A percentile compares a stretch with the other conserved stretches of the same genome.
These are phyloP conservation scores for Apodospora peruviana DNA, from an alignment of 495 filamentous ascomycete genomes.

Conservation along the genomic window DNA sequence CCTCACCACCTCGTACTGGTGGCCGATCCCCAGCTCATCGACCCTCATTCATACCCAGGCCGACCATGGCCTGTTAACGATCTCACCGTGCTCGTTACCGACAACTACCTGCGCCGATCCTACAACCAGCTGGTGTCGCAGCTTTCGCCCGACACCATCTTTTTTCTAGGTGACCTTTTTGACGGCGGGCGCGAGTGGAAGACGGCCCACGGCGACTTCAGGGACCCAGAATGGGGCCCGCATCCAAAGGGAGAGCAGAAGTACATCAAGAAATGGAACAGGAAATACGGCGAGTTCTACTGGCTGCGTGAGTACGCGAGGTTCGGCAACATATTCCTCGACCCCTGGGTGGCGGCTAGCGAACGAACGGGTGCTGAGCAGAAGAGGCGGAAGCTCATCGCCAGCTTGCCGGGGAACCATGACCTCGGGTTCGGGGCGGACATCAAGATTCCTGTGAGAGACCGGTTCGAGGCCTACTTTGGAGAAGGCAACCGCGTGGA, in stretches of 20 bases:
- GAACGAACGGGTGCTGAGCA: slow-evolving; percentile 28
- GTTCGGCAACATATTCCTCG: slow-evolving; percentile 73
- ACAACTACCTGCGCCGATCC: slow-evolving; percentile 78
- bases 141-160: slow-evolving; percentile 71
- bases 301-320: slow-evolving; percentile 80
- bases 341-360: slow-evolving; percentile 50
- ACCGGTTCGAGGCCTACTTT: slow-evolving; percentile 83
- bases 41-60: slow-evolving; percentile 93
- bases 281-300: slow-evolving; percentile 64
- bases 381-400: slow-evolving; percentile 61
- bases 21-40: slow-evolving; percentile 95
- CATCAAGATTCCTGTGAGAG: slow-evolving; percentile 69
- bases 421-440: slow-evolving; percentile 90
- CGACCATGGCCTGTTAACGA: slow-evolving; percentile 83
- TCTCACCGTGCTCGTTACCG: slow-evolving; percentile 75
- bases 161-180: slow-evolving; percentile 94
- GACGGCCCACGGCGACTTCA: slow-evolving; percentile 50
- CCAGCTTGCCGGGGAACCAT: slow-evolving; percentile 88
- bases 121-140: slow-evolving; percentile 65
- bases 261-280: slow-evolving; percentile 61
- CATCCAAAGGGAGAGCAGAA: slow-evolving; percentile 43
- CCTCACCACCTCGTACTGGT: slow-evolving; percentile 86
- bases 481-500: slow-evolving; percentile 84
- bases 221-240: slow-evolving; percentile 54
- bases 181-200: slow-evolving; percentile 97